Evolutionary conservation across 345 rosid species (phyloP).

Genomic region (Carallia pectinifolia): DNA sequence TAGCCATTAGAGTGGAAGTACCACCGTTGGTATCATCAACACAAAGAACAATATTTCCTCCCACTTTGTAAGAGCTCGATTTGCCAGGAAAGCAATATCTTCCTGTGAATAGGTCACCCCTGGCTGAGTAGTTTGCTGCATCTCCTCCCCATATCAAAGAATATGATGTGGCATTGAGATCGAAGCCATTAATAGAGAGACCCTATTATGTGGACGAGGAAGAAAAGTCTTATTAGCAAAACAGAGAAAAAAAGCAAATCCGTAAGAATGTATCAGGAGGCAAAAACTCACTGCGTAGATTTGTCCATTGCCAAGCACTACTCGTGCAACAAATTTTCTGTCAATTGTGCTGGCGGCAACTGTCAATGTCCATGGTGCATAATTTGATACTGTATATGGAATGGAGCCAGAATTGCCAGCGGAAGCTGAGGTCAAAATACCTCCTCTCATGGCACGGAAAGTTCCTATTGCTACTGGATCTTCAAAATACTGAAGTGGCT

Average conservation of each 20-base stretch:
- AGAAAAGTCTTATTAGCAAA: background rate
- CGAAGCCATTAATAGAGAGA: constrained; percentile 12
- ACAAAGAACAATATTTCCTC: constrained; percentile 31
- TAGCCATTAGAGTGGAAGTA: constrained; percentile 16
- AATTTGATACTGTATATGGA: constrained; percentile 13
- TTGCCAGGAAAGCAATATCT: constrained; percentile 17
- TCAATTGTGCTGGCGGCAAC: constrained; percentile 42
- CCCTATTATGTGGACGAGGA: constrained; percentile 6
- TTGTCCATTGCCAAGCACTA: constrained; percentile 38
- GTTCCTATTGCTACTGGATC: constrained; percentile 33
- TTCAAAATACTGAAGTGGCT: constrained; percentile 7
- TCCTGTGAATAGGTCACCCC: constrained; percentile 14
- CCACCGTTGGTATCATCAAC: constrained; percentile 15
- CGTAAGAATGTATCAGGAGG: background rate
- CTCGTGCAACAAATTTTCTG: constrained; percentile 28
- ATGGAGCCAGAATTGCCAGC: constrained; percentile 39
- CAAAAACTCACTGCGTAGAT: constrained; percentile 19
- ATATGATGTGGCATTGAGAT: constrained; percentile 16
- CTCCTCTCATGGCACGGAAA: constrained; percentile 40
- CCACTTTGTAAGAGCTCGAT: constrained; percentile 21
- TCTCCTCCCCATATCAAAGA: constrained; percentile 40
- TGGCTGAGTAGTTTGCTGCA: constrained; percentile 36
- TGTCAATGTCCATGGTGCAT: constrained; percentile 39
- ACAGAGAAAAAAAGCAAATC: background rate
- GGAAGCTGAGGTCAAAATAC: constrained; percentile 30